phyloP scores from a whole-genome alignment of 768 basidiomycete genomes.

The Tephrocybe sp. region DNA sequence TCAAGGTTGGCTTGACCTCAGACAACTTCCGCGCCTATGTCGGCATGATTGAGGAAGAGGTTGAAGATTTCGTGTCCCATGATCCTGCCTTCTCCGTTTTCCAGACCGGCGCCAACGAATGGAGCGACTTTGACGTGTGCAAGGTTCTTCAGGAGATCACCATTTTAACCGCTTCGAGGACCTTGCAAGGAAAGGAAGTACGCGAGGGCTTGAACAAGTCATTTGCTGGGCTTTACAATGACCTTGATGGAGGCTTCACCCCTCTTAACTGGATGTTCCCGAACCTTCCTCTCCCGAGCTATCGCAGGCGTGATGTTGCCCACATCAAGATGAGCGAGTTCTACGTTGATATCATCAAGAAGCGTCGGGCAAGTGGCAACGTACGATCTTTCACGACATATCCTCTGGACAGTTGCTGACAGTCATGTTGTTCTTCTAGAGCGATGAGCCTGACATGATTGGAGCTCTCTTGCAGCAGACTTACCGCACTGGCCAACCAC shows the following conservation, averaged over 20 bases:
- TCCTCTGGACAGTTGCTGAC: slow-evolving; percentile 4
- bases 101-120: slow-evolving; percentile 68
- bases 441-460: slow-evolving; percentile 89
- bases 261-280: slow-evolving; percentile 96
- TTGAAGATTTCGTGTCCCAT: slow-evolving; percentile 64
- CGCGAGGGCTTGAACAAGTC: slow-evolving; percentile 73
- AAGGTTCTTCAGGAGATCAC: slow-evolving; percentile 83
- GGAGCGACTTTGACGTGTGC: slow-evolving; percentile 75
- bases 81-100: slow-evolving; percentile 62
- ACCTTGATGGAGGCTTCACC: slow-evolving; percentile 94
- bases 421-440: neutral
- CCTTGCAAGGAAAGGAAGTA: slow-evolving; percentile 92
- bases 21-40: slow-evolving; percentile 89
- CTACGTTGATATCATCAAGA: slow-evolving; percentile 82
- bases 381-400: slow-evolving; percentile 29
- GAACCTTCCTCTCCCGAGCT: slow-evolving; percentile 86
- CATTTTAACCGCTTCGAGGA: slow-evolving; percentile 90
- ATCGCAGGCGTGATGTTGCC: slow-evolving; percentile 83
- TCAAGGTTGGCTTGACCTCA: slow-evolving; percentile 91
- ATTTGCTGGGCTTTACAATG: slow-evolving; percentile 82
- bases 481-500: slow-evolving; percentile 75
- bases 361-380: slow-evolving; percentile 53
- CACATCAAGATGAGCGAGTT: slow-evolving; percentile 93
- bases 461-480: slow-evolving; percentile 77
- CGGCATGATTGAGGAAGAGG: slow-evolving; percentile 75